Base-by-base conservation (phyloP, 2,329 filamentous ascomycete genomes). In the Fusarium gaditjirri region DNA sequence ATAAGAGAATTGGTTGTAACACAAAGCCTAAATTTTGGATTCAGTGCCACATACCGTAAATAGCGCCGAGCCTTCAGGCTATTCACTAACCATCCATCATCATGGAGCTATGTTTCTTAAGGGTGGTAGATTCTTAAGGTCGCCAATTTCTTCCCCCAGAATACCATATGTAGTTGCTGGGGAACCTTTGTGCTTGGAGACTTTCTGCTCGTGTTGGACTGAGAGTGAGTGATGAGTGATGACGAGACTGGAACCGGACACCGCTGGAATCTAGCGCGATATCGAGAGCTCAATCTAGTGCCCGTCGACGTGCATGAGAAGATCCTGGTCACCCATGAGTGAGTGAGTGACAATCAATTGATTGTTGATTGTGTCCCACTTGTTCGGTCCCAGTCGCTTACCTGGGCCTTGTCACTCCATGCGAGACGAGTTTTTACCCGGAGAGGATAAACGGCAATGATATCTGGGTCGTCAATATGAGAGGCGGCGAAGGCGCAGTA, bases 231-330 rank as follows among this genome's bases (percentile, higher is more conserved):
- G 61, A 68, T 64, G 54, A 49, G 19, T 19, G 59, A 43, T 43
- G 47, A 36, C 19, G 38, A 61, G 38, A 60, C 42, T 49, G 56
- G 56, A 21, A 25, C 49, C 16, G 49, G 54, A 65, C 29, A 61
- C 50, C 53, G 36, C 66, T 53, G 41, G 62, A 53, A 61, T 67
- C 53, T 71, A 75, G 70, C 58, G 63, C 39, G 42, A 64, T 58
- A 72, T 63, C 41, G 44, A 69, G 60, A 69, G 68, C 61, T 60
- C 61, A 55, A 55, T 39, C 47, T 67, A 68, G 49, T 71, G 68
- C 70, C 57, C 46, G 29, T 71, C 43, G 23, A 49, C 54, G 44
- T 53, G 39, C 54, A 68, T 70, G 38, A 53, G 47, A 47, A 56
- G 49, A 64, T 52, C 56, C 57, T 61, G 52, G 53, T 58, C 31